Conservation (phyloP, 352 stramenopile genomes). For the Phytophthora pini region DNA sequence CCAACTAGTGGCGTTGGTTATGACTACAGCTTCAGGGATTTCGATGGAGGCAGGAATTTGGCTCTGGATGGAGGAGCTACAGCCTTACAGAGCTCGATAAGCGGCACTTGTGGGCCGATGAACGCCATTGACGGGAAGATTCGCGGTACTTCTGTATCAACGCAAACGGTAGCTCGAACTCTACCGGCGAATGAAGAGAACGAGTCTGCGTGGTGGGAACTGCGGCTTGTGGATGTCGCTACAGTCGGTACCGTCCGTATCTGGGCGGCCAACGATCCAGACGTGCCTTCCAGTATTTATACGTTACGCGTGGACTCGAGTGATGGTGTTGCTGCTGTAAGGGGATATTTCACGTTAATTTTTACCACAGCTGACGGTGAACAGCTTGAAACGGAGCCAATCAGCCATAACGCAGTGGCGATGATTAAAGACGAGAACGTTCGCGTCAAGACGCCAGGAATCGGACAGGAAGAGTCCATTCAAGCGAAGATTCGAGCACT, state of each 20-base stretch:
- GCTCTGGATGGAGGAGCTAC: constrained; percentile 57
- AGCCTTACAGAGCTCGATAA: constrained; percentile 75
- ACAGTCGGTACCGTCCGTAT: constrained; percentile 68
- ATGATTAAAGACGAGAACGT: constrained; percentile 65
- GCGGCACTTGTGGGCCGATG: constrained; percentile 46
- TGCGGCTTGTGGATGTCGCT: constrained; percentile 51
- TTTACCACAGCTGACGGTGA: constrained; percentile 40
- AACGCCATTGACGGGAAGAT: constrained; percentile 78
- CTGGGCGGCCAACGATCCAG: constrained; percentile 47
- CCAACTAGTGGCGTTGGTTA: constrained; percentile 69
- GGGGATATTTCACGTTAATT: constrained; percentile 49
- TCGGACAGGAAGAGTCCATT: constrained; percentile 58
- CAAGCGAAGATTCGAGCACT: constrained; percentile 61
- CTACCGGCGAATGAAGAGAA: constrained; percentile 28
- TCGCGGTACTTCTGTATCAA: constrained; percentile 41
- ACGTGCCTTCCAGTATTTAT: constrained; percentile 38
- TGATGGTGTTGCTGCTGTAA: constrained; percentile 41
- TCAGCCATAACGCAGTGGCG: constrained; percentile 63
- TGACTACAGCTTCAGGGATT: constrained; percentile 78
- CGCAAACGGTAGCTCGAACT: constrained; percentile 60
- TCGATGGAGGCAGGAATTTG: constrained; percentile 50
- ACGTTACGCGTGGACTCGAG: constrained; percentile 41
- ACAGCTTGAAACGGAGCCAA: constrained; percentile 34
- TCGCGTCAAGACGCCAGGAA: constrained; percentile 38
- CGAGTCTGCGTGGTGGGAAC: constrained; percentile 74